These are phyloP conservation scores for Puya raimondii DNA, from an alignment of 176 grass and related monocot species.

Conservation along the genomic window DNA sequence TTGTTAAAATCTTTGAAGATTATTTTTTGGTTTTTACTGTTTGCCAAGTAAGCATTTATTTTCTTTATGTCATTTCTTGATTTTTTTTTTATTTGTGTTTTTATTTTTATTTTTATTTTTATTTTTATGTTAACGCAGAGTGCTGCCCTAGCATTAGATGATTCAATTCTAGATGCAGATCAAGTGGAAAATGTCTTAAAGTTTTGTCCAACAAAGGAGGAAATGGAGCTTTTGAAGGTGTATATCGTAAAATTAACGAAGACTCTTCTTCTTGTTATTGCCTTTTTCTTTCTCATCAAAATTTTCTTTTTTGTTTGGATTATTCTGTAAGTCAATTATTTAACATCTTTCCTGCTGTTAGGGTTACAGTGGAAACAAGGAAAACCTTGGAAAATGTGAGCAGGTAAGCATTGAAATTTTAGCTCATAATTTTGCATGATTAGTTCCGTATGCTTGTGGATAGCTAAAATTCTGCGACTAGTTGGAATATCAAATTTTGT, in stretches of 20 bases:
- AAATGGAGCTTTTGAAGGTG: conserved; percentile 98
- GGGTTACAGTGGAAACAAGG: conserved; percentile 65
- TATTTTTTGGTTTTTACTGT: too few relatives aligned
- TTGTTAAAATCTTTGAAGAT: too few relatives aligned
- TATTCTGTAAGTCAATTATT: conserved; percentile 29
- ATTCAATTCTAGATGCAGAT: conserved; percentile 84
- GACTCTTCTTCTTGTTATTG: conserved; percentile 9
- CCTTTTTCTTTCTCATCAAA: conserved; percentile 16
- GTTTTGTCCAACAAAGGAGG: conserved; percentile 96
- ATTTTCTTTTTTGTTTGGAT: conserved; percentile 25
- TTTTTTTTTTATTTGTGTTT: too few relatives aligned
- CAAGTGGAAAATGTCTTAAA: conserved; percentile 94
- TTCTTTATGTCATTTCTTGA: too few relatives aligned
- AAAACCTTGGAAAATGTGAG: conserved; percentile 92
- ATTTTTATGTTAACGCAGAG: conserved; percentile 20
- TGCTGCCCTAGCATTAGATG: conserved; percentile 80
- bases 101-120: not conserved
- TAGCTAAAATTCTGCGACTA: not conserved
- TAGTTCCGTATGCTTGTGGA: not conserved
- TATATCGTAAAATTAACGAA: conserved; percentile 11
- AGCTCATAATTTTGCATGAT: conserved; percentile 11
- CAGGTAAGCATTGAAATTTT: conserved; percentile 48
- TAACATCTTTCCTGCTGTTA: conserved; percentile 36
- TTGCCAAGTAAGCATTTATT: too few relatives aligned
- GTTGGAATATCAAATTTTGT: not conserved